phyloP scores from a whole-genome alignment of 2,329 filamentous ascomycete genomes.

The Arachnopeziza araneosa region DNA sequence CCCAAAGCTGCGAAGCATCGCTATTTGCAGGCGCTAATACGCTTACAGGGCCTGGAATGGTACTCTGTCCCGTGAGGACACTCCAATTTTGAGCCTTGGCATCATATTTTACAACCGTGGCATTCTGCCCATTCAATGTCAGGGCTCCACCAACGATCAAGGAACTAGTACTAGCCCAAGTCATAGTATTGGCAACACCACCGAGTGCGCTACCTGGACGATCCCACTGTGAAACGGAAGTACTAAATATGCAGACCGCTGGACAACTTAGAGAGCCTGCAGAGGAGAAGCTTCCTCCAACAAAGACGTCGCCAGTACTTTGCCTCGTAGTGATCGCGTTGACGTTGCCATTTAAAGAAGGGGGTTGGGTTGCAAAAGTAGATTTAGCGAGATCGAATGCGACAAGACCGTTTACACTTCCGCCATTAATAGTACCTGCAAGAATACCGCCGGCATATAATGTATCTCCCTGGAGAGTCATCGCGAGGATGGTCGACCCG shows the following conservation, averaged over 20 bases:
- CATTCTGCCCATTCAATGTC: slow-evolving; percentile 56
- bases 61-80: slow-evolving; percentile 52
- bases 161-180: slow-evolving; percentile 68
- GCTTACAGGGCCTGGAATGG: slow-evolving; percentile 74
- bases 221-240: slow-evolving; percentile 68
- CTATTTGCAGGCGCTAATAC: slow-evolving; percentile 69
- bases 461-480: slow-evolving; percentile 60
- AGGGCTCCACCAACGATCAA: slow-evolving; percentile 77
- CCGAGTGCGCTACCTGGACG: slow-evolving; percentile 66
- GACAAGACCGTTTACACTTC: slow-evolving; percentile 65
- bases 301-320: slow-evolving; percentile 67
- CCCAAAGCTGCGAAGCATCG: slow-evolving; percentile 73
- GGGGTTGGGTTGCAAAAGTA: slow-evolving; percentile 65
- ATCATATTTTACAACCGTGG: slow-evolving; percentile 69
- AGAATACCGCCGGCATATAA: slow-evolving; percentile 81
- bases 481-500: slow-evolving; percentile 68
- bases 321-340: slow-evolving; percentile 71
- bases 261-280: slow-evolving; percentile 81
- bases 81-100: slow-evolving; percentile 62
- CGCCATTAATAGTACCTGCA: slow-evolving; percentile 61
- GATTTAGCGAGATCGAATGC: slow-evolving; percentile 68
- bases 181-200: slow-evolving; percentile 65
- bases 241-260: slow-evolving; percentile 74
- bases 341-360: slow-evolving; percentile 69
- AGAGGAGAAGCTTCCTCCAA: slow-evolving; percentile 77